These are phyloP conservation scores for Xylariaceae sp. DNA, from an alignment of 2,329 filamentous ascomycete species.

Conservation along the genomic window DNA sequence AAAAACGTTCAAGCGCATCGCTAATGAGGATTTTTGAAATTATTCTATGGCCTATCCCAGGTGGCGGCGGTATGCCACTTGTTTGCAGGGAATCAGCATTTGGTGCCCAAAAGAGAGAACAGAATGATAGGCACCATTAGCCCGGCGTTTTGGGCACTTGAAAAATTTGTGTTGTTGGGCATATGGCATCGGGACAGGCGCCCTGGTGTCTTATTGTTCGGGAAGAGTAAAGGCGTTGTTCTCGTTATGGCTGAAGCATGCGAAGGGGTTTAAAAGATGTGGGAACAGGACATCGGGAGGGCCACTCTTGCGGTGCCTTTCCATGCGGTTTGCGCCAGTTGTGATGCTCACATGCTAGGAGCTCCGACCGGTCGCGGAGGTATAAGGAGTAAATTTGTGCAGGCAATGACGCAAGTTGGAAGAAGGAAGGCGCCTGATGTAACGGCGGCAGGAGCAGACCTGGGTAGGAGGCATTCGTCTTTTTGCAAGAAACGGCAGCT, in stretches of 20 bases:
- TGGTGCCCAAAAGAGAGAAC: neutral
- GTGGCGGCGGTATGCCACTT: constrained; percentile 5
- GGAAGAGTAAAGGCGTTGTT: neutral
- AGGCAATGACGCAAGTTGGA: no score
- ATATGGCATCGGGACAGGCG: constrained; percentile 1
- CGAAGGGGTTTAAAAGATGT: no score
- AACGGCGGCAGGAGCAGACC: no score
- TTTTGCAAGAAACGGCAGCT: no score
- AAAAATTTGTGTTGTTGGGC: constrained; percentile 5
- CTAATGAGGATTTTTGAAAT: neutral
- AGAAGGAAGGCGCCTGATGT: no score
- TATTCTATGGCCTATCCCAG: neutral
- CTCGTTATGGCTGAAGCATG: neutral
- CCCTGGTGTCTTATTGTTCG: neutral
- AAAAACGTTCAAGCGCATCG: neutral
- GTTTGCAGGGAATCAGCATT: constrained; percentile 10
- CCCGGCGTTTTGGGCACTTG: constrained; percentile 14
- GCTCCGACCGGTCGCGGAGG: no score
- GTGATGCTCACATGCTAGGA: no score
- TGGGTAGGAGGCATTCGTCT: no score
- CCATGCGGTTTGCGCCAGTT: no score
- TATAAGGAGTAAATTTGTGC: no score
- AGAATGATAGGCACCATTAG: constrained; percentile 6
- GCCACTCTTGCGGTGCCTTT: no score
- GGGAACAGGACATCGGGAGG: no score